A percentile compares a stretch with the other conserved stretches of the same genome.
Conservation (phyloP, 2,329 filamentous ascomycete species). For the Penicillium sp. region DNA sequence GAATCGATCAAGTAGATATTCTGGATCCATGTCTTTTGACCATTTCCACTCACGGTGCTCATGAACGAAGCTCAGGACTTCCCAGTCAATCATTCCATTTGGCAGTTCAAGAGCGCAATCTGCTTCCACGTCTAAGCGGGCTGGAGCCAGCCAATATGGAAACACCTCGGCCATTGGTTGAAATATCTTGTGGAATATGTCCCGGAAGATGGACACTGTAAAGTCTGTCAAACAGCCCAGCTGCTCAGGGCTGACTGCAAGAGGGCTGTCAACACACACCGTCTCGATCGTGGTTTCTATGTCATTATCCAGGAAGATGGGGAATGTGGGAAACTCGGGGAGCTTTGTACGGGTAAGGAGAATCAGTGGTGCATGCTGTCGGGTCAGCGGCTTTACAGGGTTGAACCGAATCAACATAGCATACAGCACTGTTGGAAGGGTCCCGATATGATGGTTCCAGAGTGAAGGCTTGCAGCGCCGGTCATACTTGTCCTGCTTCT, state of each 20-base stretch:
- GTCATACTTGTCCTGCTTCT: slow-evolving; percentile 70
- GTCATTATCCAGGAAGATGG: slow-evolving; percentile 70
- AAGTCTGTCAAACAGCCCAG: slow-evolving; percentile 67
- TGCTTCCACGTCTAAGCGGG: slow-evolving; percentile 25
- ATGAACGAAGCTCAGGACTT: slow-evolving; percentile 38
- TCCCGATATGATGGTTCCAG: slow-evolving; percentile 60
- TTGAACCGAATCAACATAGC: slow-evolving; percentile 63
- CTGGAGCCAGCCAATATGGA: slow-evolving; percentile 81
- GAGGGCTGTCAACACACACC: slow-evolving; percentile 43
- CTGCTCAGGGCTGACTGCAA: slow-evolving; percentile 39
- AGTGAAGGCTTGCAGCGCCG: slow-evolving; percentile 78
- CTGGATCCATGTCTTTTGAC: slow-evolving; percentile 43
- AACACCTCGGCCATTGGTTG: slow-evolving; percentile 64
- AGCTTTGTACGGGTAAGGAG: slow-evolving; percentile 69
- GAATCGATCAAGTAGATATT: slow-evolving; percentile 53
- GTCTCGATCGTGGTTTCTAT: slow-evolving; percentile 61
- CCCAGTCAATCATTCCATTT: slow-evolving; percentile 49
- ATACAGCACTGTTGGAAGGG: slow-evolving; percentile 58
- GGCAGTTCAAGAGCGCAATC: slow-evolving; percentile 6
- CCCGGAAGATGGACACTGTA: slow-evolving; percentile 74
- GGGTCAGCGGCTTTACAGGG: slow-evolving; percentile 58
- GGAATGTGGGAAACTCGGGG: slow-evolving; percentile 67
- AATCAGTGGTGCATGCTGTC: slow-evolving; percentile 64
- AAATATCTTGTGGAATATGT: slow-evolving; percentile 88
- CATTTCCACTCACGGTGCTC: slow-evolving; percentile 49